phyloP scores from a whole-genome alignment of 192 early-diverging fungal genomes.

The Podila minutissima region DNA sequence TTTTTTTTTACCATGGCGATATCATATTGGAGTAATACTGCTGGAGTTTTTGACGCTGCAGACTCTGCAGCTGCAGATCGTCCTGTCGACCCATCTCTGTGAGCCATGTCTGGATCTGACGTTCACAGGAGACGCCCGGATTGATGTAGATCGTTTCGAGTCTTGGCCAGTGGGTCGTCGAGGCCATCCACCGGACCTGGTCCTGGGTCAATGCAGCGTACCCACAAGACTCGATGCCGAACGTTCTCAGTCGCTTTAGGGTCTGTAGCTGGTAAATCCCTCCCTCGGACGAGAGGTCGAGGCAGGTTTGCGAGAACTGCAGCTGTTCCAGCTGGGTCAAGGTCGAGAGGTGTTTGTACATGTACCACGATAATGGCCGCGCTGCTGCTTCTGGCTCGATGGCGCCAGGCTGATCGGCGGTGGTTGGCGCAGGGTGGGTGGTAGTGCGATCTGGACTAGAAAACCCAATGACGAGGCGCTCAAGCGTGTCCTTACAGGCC shows the following conservation, averaged over 20 bases:
- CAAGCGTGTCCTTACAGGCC: slow-evolving; percentile 8
- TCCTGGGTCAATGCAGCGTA: slow-evolving; percentile 4
- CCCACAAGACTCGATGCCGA: slow-evolving; percentile 33
- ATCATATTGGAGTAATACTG: not conserved
- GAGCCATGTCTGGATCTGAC: slow-evolving; percentile 15
- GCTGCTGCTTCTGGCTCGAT: not conserved
- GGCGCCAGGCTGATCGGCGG: not conserved
- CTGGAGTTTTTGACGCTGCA: not conserved
- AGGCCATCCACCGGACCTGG: slow-evolving; percentile 23
- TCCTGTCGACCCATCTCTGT: slow-evolving; percentile 11
- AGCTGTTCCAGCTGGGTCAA: slow-evolving; percentile 20
- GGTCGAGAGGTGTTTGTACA: slow-evolving; percentile 16
- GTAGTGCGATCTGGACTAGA: slow-evolving; percentile 14
- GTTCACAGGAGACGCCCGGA: slow-evolving; percentile 11
- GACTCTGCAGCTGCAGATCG: not conserved
- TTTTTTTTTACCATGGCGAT: not conserved
- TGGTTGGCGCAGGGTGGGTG: not conserved
- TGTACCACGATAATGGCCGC: not conserved
- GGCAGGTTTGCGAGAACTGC: slow-evolving; percentile 30
- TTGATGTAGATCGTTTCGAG: slow-evolving; percentile 22
- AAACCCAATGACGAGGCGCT: slow-evolving; percentile 24
- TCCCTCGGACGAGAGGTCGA: not conserved
- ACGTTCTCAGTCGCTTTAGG: slow-evolving; percentile 4
- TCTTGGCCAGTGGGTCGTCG: slow-evolving; percentile 10
- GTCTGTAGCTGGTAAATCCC: slow-evolving; percentile 6